phyloP scores from a whole-genome alignment of 345 rosid species.

The Triadica sebifera region DNA sequence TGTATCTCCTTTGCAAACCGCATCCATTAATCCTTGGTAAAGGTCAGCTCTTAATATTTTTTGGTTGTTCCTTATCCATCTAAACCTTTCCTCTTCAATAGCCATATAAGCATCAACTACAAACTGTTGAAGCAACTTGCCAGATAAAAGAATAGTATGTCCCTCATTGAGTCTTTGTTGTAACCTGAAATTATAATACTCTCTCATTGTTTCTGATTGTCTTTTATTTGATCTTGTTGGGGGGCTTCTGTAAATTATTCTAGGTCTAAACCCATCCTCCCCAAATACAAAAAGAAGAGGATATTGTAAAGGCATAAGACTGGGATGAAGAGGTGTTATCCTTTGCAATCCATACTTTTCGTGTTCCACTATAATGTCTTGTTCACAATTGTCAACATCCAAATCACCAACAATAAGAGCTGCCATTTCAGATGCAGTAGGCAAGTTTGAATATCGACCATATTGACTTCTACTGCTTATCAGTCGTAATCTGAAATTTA shows the following conservation, averaged over 20 bases:
- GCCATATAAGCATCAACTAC: not conserved
- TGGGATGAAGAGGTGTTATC: not conserved
- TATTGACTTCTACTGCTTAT: not conserved
- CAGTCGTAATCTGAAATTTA: too few species aligned
- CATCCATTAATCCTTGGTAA: not conserved
- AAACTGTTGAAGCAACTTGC: not conserved
- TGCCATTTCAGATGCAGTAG: not conserved
- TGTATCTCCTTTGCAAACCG: not conserved
- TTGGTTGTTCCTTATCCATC: not conserved
- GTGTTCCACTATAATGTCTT: not conserved
- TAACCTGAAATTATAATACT: not conserved
- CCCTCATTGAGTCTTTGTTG: not conserved
- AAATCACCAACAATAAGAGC: not conserved
- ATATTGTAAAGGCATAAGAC: not conserved
- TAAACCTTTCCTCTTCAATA: not conserved
- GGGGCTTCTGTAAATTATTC: too few species aligned
- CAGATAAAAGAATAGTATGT: not conserved
- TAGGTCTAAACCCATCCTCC: not conserved
- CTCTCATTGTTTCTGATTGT: not conserved
- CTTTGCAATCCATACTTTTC: not conserved
- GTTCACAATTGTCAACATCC: not conserved
- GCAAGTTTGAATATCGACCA: not conserved
- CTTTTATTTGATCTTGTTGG: too few species aligned
- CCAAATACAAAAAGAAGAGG: not conserved
- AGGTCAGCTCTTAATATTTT: not conserved